phyloP scores from a whole-genome alignment of 805 yeast species.

The Cyberlindnera maclurae region DNA sequence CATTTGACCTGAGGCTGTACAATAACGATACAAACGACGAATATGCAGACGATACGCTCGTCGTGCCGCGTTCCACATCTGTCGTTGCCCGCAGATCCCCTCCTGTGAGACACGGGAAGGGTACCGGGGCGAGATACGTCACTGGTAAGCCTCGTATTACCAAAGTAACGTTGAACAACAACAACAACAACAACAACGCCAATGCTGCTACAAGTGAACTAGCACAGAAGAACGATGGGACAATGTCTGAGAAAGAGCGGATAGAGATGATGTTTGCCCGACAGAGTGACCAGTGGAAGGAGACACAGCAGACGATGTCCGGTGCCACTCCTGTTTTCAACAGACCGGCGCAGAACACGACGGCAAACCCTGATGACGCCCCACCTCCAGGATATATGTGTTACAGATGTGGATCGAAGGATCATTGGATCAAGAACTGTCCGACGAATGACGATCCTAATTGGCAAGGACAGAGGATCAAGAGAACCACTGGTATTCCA shows the following conservation, averaged over 20 bases:
- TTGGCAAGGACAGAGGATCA: slow-evolving; percentile 86
- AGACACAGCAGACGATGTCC: slow-evolving; percentile 87
- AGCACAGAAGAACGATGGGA: not conserved
- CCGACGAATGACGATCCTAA: slow-evolving; percentile 91
- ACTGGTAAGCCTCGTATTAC: slow-evolving; percentile 61
- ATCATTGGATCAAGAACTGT: slow-evolving; percentile 94
- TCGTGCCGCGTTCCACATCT: slow-evolving; percentile 83
- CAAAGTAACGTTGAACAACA: slow-evolving; percentile 21
- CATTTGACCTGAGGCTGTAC: slow-evolving; percentile 68
- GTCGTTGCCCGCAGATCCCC: slow-evolving; percentile 81
- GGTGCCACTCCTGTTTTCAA: slow-evolving; percentile 70
- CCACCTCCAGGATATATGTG: slow-evolving; percentile 97
- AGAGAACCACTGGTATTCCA: slow-evolving; percentile 96
- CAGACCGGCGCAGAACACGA: slow-evolving; percentile 27
- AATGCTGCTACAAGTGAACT: slow-evolving; percentile 7
- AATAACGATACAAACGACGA: slow-evolving; percentile 69
- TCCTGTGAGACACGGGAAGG: slow-evolving; percentile 34
- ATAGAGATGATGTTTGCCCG: slow-evolving; percentile 87
- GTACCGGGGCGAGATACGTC: slow-evolving; percentile 63
- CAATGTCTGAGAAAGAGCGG: slow-evolving; percentile 72
- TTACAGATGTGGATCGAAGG: slow-evolving; percentile 92
- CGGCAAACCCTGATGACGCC: slow-evolving; percentile 47
- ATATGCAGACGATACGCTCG: slow-evolving; percentile 81
- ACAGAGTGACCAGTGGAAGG: slow-evolving; percentile 92
- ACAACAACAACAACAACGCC: slow-evolving; percentile 6